Percentiles rank a stretch among this genome's conserved stretches.
Conservation (phyloP, 2,329 filamentous ascomycete genomes). For the Sporothrix brunneoviolacea region DNA sequence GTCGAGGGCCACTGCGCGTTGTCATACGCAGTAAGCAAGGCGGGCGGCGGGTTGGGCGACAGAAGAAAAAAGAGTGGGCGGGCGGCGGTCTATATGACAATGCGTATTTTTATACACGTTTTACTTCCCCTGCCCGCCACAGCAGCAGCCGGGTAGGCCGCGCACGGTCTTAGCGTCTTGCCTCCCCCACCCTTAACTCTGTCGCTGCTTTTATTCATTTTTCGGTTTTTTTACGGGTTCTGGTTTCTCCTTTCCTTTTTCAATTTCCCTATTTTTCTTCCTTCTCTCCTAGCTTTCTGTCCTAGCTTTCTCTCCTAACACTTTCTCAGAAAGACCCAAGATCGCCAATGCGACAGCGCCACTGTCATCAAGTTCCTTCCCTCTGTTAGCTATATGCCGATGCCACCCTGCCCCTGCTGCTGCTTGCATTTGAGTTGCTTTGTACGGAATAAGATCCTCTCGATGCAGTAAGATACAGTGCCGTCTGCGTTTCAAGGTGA, state of each 20-base stretch:
- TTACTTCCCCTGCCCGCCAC: conserved; percentile 9
- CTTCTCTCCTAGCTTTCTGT: conserved; percentile 3
- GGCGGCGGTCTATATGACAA: conserved; percentile 24
- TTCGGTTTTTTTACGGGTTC: not conserved
- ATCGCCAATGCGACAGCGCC: no score
- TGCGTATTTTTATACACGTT: conserved; percentile 28
- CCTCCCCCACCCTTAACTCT: conserved; percentile 11
- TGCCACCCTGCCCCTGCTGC: no score
- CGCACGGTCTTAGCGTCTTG: conserved; percentile 17
- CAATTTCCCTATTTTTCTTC: not conserved
- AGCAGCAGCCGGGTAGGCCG: conserved; percentile 15
- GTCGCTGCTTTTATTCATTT: conserved; percentile 3
- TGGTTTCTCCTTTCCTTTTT: not conserved
- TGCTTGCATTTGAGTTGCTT: no score
- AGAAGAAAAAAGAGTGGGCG: conserved; percentile 21
- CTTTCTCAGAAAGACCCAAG: not conserved
- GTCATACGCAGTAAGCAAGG: not conserved
- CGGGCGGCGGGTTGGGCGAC: conserved; percentile 6
- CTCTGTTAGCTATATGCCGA: no score
- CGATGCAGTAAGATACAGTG: no score
- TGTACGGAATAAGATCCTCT: no score
- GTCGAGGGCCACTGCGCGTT: not conserved
- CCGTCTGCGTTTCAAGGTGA: no score
- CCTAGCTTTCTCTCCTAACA: not conserved
- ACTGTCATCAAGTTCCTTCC: no score